Percentiles rank a stretch among this genome's conserved stretches.
These are phyloP conservation scores for Phytophthora megakarya DNA, from an alignment of 352 stramenopile genomes.

Conservation along the genomic window DNA sequence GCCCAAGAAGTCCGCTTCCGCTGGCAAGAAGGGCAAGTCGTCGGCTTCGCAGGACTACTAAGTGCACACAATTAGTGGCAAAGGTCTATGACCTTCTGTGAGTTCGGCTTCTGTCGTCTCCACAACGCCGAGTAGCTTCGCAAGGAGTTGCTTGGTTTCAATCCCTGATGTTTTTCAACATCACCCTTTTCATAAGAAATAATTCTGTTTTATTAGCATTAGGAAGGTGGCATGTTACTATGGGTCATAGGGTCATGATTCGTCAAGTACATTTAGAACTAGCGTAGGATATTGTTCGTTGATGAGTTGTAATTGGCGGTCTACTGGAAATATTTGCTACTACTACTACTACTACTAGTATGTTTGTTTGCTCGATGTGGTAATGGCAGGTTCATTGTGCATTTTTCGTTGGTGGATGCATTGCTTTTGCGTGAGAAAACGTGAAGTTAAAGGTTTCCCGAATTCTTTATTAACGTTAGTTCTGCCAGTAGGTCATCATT, in stretches of 20 bases:
- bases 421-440: too few species aligned
- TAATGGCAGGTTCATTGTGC: too few species aligned
- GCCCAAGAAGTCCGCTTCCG: conserved; percentile 81
- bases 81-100: conserved; percentile 94
- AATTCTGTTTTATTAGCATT: conserved; percentile 2
- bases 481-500: conserved; percentile 16
- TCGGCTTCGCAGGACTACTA: conserved; percentile 69
- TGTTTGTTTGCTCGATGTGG: too few species aligned
- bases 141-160: conserved; percentile 19
- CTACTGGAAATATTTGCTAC: too few species aligned
- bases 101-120: conserved; percentile 48
- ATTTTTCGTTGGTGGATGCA: too few species aligned
- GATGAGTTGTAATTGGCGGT: too few species aligned
- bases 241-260: too few species aligned
- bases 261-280: too few species aligned
- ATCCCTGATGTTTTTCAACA: conserved; percentile 51
- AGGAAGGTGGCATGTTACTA: too few species aligned
- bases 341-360: too few species aligned
- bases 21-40: conserved; percentile 56
- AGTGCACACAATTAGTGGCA: conserved; percentile 77
- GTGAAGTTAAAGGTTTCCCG: background rate
- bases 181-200: conserved; percentile 43
- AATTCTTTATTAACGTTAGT: background rate
- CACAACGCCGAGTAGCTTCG: conserved; percentile 51
- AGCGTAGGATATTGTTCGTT: too few species aligned